These are phyloP conservation scores for Austroboletus rostrupii DNA, from an alignment of 1,284 basidiomycete species.

Conservation along the genomic window DNA sequence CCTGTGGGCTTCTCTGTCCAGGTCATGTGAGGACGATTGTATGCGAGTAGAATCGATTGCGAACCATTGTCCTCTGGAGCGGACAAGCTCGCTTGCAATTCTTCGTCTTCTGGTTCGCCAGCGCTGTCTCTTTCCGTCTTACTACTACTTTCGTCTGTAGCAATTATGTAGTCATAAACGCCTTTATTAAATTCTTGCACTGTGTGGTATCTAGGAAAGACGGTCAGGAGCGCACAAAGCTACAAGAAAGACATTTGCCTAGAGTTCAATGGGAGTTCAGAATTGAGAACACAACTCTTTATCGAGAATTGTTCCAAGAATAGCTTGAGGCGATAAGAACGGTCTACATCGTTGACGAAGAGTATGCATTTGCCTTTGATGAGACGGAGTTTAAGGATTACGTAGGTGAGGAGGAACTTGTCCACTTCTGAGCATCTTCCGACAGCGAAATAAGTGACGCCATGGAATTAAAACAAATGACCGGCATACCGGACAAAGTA, in stretches of 20 bases:
- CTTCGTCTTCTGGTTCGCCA: constrained; percentile 35
- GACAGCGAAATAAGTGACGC: constrained; percentile 1
- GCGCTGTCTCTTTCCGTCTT: constrained; percentile 52
- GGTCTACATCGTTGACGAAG: constrained; percentile 96
- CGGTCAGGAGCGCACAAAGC: constrained; percentile 3
- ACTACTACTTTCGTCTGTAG: constrained; percentile 83
- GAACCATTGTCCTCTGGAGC: constrained; percentile 11
- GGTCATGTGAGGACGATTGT: not conserved
- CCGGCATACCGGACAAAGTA: constrained; percentile 69
- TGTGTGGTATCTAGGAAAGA: constrained; percentile 74
- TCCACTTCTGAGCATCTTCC: constrained; percentile 84
- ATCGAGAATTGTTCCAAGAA: constrained; percentile 98
- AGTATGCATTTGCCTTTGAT: constrained; percentile 96
- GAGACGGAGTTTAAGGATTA: constrained; percentile 91
- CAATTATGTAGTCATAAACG: constrained; percentile 98
- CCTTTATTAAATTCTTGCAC: constrained; percentile 99
- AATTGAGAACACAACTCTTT: constrained; percentile 94
- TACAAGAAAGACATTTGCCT: constrained; percentile 40
- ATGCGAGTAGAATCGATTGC: constrained; percentile 1
- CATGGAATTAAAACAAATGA: not conserved
- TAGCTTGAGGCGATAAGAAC: constrained; percentile 91
- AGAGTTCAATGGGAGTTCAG: constrained; percentile 93
- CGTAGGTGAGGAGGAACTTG: constrained; percentile 93
- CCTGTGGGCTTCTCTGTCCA: constrained; percentile 10
- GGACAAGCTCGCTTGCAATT: not conserved